Base-by-base conservation (phyloP, 23 red algal species). In the Gracilaria vermiculophylla region DNA sequence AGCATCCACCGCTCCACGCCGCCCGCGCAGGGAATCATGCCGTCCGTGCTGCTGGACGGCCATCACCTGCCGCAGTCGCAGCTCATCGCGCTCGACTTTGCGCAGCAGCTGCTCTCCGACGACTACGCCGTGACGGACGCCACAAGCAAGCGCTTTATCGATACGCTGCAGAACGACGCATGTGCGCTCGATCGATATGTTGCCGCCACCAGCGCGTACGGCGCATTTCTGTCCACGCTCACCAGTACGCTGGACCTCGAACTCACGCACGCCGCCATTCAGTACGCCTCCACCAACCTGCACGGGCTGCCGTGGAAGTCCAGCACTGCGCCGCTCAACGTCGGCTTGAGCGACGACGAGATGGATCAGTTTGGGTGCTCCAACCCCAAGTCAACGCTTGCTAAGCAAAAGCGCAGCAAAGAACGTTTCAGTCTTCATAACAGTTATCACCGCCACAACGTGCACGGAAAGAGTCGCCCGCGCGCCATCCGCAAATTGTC, bases 231-330 rank as follows among this genome's bases (percentile, higher is more conserved):
- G 70, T 56, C 70, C 2, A 60, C 34, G 31, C 56, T 78, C n/a
- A 77, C 72, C 12, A 78, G 56, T 34, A 52, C 85, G 16, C 32
- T 89, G 12, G 85, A 89, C 54, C 49, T 89, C 54, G 85, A 89
- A 45, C 60, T 89, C 34, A 77, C 85, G 3, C 72, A 89, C 53
- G 70, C 85, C 24, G 51, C 85, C 36, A 78, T 89, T 51, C 57
- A 75, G 67, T 89, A 89, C 32, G 85, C 85, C 2, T 57, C 67
- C 53, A 69, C 52, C 51, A 89, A 78, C 31, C 29, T 78, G 85
- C 55, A 78, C 20, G 67, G 85, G 6, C 70, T 89, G 3, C 85
- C 69, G 8, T 89, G 85, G 85, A 89, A 78, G 20, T 89, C 52
- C 17, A 78, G 70, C 50, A 29, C 66, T 17, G 53, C 70, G 21